Evolutionary conservation across 176 grass and related monocot species (phyloP), one percentile per base, ranked within the genome.

Genomic region (Panicum miliaceum): DNA sequence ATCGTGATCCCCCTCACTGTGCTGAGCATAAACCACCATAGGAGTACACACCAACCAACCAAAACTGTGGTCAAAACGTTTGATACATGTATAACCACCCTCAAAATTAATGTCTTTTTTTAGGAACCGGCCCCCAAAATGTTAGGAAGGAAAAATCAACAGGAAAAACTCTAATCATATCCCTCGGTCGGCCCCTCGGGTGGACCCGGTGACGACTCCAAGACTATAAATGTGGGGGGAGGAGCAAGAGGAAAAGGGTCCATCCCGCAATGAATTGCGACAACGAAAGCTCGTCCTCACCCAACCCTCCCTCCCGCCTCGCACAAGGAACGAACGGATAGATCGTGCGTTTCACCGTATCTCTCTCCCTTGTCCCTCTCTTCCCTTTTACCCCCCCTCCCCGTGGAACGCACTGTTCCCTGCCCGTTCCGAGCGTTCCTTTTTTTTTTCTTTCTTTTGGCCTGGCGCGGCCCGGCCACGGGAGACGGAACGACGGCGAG

Each of bases 241-340:
- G 3, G 22, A 8, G 13, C 5, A 40, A 16, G 23, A 26, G 5
- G 12, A 18, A 12, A 47, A 10, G 15, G 9, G 56, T 57, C 77
- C 77, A 56, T n/a, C 27, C 27, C 14, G 59, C 59, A 75, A 67
- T 86, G 77, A 81, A 86, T 64, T 23, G 69, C 6, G 63, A 75
- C 77, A 66, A 18, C 14, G 47, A 81, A 86, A 75, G 59, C 47
- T 67, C 47, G 37, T 75, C 66, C 13, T 84, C 57, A 36, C 66
- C 66, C 54, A 41, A 53, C 53, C 20, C 29, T 32, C 29, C 29
- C 29, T 32, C 12, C 13, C 14, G 19, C 27, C 32, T 79, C 63
- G 32, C 41, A 60, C 27, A 46, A 46, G 61, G 25, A 77, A 66
- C 10, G 10, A 10, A 1, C 8, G 42, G n/a, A n/a, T 8, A 13